Percentiles rank a stretch among this genome's conserved stretches.
Conservation (phyloP, 1,284 basidiomycete species). For the Wallemia hederae region DNA sequence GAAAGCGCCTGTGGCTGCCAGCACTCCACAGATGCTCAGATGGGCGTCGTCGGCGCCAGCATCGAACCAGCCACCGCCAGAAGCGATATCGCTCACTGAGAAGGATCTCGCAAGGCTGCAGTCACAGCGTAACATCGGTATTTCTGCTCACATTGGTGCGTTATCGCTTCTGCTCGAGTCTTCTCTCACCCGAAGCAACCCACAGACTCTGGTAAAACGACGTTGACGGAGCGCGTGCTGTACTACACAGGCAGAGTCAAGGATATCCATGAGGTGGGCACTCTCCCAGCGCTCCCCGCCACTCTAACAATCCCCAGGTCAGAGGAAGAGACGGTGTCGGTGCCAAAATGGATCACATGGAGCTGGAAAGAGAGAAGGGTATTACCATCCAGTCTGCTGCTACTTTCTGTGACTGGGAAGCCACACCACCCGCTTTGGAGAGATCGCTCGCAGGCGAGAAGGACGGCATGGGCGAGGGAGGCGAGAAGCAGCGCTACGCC, state of each 20-base stretch:
- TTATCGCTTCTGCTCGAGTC: not conserved
- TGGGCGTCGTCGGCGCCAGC: not conserved
- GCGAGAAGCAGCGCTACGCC: conserved; percentile 49
- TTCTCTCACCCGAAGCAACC: not conserved
- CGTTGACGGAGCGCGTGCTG: conserved; percentile 83
- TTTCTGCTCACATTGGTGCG: conserved; percentile 44
- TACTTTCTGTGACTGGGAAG: conserved; percentile 89
- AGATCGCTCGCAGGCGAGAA: conserved; percentile 15
- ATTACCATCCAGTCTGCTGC: conserved; percentile 98
- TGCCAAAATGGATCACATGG: conserved; percentile 99
- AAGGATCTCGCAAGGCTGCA: conserved; percentile 12
- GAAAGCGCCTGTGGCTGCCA: not conserved
- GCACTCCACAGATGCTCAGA: not conserved
- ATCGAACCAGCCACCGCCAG: not conserved
- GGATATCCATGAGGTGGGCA: conserved; percentile 73
- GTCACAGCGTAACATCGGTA: conserved; percentile 19
- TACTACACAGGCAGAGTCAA: conserved; percentile 90
- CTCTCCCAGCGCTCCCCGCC: not conserved
- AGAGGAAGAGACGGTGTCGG: conserved; percentile 82
- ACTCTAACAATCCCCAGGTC: conserved; percentile 22
- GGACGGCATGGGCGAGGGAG: conserved; percentile 10
- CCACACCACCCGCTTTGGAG: conserved; percentile 20
- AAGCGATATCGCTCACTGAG: conserved; percentile 3
- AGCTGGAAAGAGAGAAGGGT: conserved; percentile 91
- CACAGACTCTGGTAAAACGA: conserved; percentile 87